Percentiles rank a stretch among this genome's conserved stretches.
These are phyloP conservation scores for Draba incana DNA, from an alignment of 345 rosid genomes.

Conservation along the genomic window DNA sequence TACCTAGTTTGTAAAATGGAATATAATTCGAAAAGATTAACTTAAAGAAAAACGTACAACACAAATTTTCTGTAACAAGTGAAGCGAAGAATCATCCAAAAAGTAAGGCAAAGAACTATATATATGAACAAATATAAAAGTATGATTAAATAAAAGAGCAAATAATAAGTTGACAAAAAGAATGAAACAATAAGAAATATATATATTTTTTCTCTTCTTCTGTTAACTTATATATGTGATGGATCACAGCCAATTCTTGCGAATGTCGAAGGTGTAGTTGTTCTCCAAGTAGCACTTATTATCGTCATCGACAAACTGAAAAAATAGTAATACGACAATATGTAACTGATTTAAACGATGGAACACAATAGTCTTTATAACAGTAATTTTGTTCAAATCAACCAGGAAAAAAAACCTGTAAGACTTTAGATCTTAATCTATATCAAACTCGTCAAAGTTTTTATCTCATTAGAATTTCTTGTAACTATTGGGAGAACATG, in stretches of 20 bases:
- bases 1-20: slow-evolving; percentile 2
- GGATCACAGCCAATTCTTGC: slow-evolving; percentile 58
- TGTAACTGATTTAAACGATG: neutral
- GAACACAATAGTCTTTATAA: neutral
- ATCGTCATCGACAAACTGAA: slow-evolving; percentile 77
- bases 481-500: neutral
- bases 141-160: neutral
- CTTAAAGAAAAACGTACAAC: neutral
- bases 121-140: neutral
- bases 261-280: slow-evolving; percentile 71
- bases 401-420: too few relatives aligned
- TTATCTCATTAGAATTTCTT: slow-evolving; percentile 1
- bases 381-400: neutral
- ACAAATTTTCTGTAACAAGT: neutral
- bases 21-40: neutral
- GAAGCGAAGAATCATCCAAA: neutral
- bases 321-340: neutral
- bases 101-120: neutral
- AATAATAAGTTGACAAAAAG: slow-evolving; percentile 3
- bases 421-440: too few relatives aligned
- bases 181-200: neutral
- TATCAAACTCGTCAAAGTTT: neutral
- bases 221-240: neutral
- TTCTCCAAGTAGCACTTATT: slow-evolving; percentile 78
- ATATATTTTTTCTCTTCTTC: slow-evolving; percentile 12